These are phyloP conservation scores for Epichloe uncinata DNA, from an alignment of 2,329 filamentous ascomycete species.

Conservation along the genomic window DNA sequence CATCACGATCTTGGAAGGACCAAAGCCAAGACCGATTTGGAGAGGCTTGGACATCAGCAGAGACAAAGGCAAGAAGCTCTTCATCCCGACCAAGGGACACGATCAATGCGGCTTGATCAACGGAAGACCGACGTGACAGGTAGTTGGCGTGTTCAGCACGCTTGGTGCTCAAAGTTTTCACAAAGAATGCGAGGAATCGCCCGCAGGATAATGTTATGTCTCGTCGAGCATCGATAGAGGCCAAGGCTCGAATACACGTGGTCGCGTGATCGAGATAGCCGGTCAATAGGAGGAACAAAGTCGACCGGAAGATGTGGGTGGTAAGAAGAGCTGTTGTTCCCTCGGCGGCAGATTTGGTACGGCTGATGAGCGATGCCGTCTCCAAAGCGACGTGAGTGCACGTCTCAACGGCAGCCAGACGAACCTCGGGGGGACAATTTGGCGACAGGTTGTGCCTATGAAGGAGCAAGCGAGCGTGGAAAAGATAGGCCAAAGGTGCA, in stretches of 20 bases:
- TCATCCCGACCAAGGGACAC: conserved; percentile 48
- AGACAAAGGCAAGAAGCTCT: conserved; percentile 76
- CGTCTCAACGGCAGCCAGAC: conserved; percentile 60
- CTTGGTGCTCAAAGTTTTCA: conserved; percentile 49
- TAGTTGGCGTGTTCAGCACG: conserved; percentile 31
- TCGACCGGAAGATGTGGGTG: conserved; percentile 76
- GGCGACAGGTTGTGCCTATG: conserved; percentile 82
- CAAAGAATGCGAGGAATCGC: conserved; percentile 69
- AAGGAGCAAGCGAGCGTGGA: conserved; percentile 71
- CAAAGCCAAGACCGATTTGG: conserved; percentile 73
- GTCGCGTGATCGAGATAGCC: conserved; percentile 61
- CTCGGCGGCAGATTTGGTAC: conserved; percentile 48
- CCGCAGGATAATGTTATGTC: conserved; percentile 68
- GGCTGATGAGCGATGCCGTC: conserved; percentile 61
- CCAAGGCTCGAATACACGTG: conserved; percentile 57
- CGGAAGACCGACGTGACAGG: conserved; percentile 20
- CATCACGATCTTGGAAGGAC: conserved; percentile 45
- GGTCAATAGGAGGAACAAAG: conserved; percentile 64
- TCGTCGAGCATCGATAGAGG: conserved; percentile 56
- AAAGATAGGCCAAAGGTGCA: conserved; percentile 62
- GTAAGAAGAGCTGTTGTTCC: conserved; percentile 64
- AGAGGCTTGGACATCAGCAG: conserved; percentile 74
- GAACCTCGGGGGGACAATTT: conserved; percentile 48
- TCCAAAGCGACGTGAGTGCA: conserved; percentile 65
- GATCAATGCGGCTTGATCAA: conserved; percentile 20